Base-by-base conservation (phyloP, 306 rosid species). In the Ceratonia siliqua region DNA sequence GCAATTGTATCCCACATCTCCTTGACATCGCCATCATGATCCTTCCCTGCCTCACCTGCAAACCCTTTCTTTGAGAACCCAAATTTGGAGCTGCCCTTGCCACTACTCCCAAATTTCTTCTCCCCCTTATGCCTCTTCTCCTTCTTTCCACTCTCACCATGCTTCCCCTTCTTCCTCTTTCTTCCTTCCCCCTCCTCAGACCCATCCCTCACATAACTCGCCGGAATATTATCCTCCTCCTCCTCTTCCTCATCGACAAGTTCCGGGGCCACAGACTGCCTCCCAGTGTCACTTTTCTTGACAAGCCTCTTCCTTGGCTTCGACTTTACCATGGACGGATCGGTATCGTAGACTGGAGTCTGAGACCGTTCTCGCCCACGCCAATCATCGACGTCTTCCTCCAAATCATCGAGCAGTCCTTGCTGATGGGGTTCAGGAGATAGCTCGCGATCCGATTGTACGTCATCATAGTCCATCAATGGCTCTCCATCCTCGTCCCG, bases 1-100 rank as follows among this genome's bases (percentile, higher is more conserved):
- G 93, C 97, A 79, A 95, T 81, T 9, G 93, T 85, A 72, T 95
- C 97, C 99, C 99, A 95, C 99, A 95, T 83, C 86, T 95, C 99
- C 72, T 87, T 86, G 72, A 95, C 99, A 78, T 95, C 99, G 10
- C 97, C 96, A 57, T 90, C 96, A 12, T 84, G 96, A 79, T 92
- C 97, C 83, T 81, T 91, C 55, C 88, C 84, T 11, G 81, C 88
- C 75, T 89, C 90, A 13, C 85, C 92, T 0, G 91, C 71, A 30
- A 90, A 87, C 38, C 87, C 87, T 81, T 84, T 89, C 88, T 76
- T 89, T 0, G 90, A 36, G 41, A 67, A 25, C 46, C 86, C 83
- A 28, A 80, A 85, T 76, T 80, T 85, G 2, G 90, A 84, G 30
- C 83, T 89, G 4, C 89, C 56, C 66, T 91, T 90, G 21, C 84